Conservation (phyloP, 2,329 filamentous ascomycete species). For the Basipetospora chlamydospora region DNA sequence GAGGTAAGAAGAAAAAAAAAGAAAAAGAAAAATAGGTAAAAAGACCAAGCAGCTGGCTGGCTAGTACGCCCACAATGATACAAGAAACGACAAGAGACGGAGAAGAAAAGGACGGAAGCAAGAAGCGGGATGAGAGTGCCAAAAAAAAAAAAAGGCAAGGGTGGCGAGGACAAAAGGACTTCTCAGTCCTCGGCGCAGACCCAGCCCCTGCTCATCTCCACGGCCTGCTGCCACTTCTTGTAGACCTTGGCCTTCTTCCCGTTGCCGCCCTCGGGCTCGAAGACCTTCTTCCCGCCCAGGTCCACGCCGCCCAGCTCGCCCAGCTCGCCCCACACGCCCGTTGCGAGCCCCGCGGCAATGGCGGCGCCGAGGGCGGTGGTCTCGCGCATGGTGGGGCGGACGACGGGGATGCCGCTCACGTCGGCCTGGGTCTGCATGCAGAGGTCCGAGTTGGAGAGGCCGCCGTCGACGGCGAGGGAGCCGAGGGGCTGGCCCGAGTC, state of each 20-base stretch:
- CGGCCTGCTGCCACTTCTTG: constrained; percentile 39
- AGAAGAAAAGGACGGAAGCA: too few relatives aligned
- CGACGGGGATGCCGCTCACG: constrained; percentile 67
- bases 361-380: constrained; percentile 80
- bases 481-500: constrained; percentile 65
- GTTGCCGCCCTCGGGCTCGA: constrained; percentile 47
- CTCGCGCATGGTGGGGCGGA: constrained; percentile 78
- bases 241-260: constrained; percentile 26
- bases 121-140: too few relatives aligned
- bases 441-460: constrained; percentile 76
- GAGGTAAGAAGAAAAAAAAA: too few relatives aligned
- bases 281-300: constrained; percentile 51
- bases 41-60: neutral
- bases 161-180: neutral
- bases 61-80: too few relatives aligned
- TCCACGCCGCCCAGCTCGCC: constrained; percentile 62
- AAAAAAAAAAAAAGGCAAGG: too few relatives aligned
- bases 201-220: constrained; percentile 45
- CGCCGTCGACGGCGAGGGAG: constrained; percentile 71
- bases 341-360: constrained; percentile 76
- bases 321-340: constrained; percentile 63
- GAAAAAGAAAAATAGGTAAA: neutral
- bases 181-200: constrained; percentile 20
- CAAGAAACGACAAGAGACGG: too few relatives aligned
- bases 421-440: constrained; percentile 89